These are phyloP conservation scores for Graphiopsis chlorocephala DNA, from an alignment of 2,329 filamentous ascomycete species.

Conservation along the genomic window DNA sequence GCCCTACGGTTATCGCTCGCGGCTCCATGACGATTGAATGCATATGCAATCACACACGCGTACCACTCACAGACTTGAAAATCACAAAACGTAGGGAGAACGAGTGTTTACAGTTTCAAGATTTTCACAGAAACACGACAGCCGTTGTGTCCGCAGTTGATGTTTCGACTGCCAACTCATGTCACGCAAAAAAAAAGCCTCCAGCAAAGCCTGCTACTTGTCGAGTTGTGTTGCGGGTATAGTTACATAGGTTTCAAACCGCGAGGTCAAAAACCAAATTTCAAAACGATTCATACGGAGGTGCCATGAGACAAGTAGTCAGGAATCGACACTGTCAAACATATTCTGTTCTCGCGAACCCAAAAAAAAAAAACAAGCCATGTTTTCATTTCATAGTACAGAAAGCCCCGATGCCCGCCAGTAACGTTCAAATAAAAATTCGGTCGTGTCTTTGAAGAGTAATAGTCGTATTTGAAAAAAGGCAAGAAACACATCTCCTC, in stretches of 20 bases:
- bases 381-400: conserved; percentile 2
- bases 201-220: background rate
- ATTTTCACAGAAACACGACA: no score
- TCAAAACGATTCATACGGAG: background rate
- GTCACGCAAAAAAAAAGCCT: background rate
- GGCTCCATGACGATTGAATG: background rate
- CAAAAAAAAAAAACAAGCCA: background rate
- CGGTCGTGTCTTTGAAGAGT: background rate
- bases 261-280: background rate
- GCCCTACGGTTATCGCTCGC: background rate
- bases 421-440: background rate
- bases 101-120: no score
- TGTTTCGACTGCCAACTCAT: no score
- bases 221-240: no score
- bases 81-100: no score
- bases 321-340: background rate
- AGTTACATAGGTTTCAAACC: background rate
- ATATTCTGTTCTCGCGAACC: background rate
- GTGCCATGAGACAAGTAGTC: background rate
- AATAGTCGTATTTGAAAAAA: background rate
- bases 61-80: no score
- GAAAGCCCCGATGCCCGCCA: background rate
- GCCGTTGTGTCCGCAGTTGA: no score
- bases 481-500: background rate
- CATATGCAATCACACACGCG: background rate